These are phyloP conservation scores for Solanum infundibuliforme DNA, from an alignment of 257 asterid genomes.

Conservation along the genomic window DNA sequence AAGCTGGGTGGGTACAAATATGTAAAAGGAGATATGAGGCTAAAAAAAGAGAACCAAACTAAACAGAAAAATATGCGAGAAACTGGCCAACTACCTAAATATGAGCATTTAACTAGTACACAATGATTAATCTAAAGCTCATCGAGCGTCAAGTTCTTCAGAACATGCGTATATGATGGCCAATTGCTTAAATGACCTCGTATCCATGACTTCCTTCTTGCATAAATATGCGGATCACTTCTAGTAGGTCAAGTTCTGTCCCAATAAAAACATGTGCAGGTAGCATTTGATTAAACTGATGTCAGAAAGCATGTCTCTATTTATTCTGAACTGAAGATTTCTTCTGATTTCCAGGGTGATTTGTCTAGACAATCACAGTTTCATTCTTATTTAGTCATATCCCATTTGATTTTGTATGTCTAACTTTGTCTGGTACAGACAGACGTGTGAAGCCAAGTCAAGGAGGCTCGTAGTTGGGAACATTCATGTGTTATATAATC, in stretches of 20 bases:
- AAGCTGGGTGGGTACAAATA: neutral
- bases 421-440: conserved; percentile 22
- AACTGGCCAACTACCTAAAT: neutral
- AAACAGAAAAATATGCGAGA: neutral
- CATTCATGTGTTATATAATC: conserved; percentile 30
- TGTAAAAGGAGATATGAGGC: neutral
- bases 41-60: neutral
- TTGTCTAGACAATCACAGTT: neutral
- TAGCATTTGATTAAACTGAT: neutral
- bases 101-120: neutral
- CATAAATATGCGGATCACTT: neutral
- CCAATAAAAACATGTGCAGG: neutral
- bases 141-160: neutral
- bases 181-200: neutral
- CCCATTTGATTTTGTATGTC: neutral
- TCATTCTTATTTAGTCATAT: neutral
- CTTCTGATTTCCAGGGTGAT: neutral
- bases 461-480: conserved; percentile 25
- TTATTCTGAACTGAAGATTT: neutral
- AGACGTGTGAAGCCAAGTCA: conserved; percentile 19
- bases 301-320: neutral
- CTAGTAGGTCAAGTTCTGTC: neutral
- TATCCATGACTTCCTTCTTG: neutral
- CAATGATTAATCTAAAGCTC: neutral
- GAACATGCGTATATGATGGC: neutral